Conservation (phyloP, 2,329 filamentous ascomycete genomes). For the Atkinsonella hypoxylon region DNA sequence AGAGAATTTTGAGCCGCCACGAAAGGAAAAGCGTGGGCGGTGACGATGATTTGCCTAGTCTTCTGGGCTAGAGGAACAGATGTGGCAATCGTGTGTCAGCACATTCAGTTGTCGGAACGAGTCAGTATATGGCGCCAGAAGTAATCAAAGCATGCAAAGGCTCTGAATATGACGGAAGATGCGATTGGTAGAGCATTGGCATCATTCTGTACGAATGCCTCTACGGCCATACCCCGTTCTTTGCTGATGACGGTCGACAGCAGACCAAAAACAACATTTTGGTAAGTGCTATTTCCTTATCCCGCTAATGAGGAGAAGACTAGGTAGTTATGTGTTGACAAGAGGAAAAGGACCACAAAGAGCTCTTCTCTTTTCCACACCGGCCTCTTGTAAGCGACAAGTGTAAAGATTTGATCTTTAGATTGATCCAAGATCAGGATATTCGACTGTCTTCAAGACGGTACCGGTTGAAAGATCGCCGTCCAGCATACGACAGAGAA, state of each 20-base stretch:
- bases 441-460: conserved; percentile 62
- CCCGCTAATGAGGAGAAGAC: background rate
- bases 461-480: conserved; percentile 56
- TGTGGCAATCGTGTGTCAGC: conserved; percentile 61
- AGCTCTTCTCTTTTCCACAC: conserved; percentile 58
- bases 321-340: background rate
- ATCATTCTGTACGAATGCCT: conserved; percentile 92
- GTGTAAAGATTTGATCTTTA: conserved; percentile 66
- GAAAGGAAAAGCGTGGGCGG: conserved; percentile 17
- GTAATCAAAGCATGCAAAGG: conserved; percentile 48
- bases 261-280: conserved; percentile 80
- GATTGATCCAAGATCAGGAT: conserved; percentile 63
- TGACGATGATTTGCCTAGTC: conserved; percentile 20
- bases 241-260: conserved; percentile 63
- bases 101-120: conserved; percentile 82
- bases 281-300: conserved; percentile 29
- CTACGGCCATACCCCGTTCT: conserved; percentile 84
- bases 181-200: conserved; percentile 95
- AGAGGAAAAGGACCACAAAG: conserved; percentile 49
- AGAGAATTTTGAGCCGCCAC: conserved; percentile 20
- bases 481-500: conserved; percentile 11
- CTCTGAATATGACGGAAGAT: conserved; percentile 69
- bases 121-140: conserved; percentile 97
- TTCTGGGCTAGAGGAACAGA: conserved; percentile 60
- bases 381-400: conserved; percentile 52